Evolutionary conservation across 371 early-diverging fungal species (phyloP).

Genomic region (Quaeritorhiza haematococci): DNA sequence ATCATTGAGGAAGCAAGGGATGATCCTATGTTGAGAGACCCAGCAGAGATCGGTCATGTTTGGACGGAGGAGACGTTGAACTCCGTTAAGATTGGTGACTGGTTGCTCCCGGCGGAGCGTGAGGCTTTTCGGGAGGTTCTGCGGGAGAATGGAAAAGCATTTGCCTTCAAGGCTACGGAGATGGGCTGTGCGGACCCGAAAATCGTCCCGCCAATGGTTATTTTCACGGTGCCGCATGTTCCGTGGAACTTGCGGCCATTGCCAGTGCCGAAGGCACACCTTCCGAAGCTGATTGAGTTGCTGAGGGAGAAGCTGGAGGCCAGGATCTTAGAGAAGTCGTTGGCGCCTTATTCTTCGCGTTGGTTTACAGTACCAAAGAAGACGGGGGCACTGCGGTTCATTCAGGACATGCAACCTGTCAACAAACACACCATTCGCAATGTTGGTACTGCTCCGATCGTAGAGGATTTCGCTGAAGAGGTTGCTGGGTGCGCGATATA

Average conservation of each 20-base stretch:
- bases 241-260: constrained; percentile 6
- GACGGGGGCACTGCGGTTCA: constrained; percentile 20
- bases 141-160: neutral
- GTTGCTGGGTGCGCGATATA: constrained; percentile 17
- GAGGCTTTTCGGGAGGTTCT: neutral
- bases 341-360: constrained; percentile 16
- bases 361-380: constrained; percentile 26
- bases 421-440: constrained; percentile 26
- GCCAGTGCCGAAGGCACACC: neutral
- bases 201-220: constrained; percentile 2
- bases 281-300: neutral
- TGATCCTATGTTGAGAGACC: too few relatives aligned
- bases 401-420: constrained; percentile 25
- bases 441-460: constrained; percentile 13
- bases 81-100: neutral
- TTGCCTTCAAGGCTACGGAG: constrained; percentile 3
- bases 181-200: constrained; percentile 3
- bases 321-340: constrained; percentile 22
- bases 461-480: constrained; percentile 19
- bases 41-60: neutral
- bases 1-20: neutral
- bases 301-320: constrained; percentile 15
- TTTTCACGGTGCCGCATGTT: constrained; percentile 11
- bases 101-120: neutral
- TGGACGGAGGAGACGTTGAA: neutral